phyloP scores from a whole-genome alignment of 2,329 filamentous ascomycete genomes.

The Mycosphaerella sp. region DNA sequence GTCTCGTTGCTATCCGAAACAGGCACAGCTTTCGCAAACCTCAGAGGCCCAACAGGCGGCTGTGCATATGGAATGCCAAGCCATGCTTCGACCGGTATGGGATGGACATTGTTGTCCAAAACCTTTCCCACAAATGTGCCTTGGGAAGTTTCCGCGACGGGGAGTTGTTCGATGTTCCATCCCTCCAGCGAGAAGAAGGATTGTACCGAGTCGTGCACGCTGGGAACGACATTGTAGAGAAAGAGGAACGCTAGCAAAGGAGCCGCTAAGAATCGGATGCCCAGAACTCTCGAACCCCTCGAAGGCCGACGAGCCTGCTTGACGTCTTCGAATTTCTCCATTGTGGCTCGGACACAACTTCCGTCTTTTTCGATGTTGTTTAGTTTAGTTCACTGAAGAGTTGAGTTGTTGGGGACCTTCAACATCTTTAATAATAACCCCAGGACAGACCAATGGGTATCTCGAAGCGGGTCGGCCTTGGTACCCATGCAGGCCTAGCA shows the following conservation, averaged over 20 bases:
- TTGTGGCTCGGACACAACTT: neutral
- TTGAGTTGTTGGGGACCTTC: neutral
- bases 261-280: slow-evolving; percentile 13
- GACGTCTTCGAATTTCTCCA: slow-evolving; percentile 8
- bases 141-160: slow-evolving; percentile 17
- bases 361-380: too few relatives aligned
- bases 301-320: neutral
- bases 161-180: slow-evolving; percentile 17
- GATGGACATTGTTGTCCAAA: slow-evolving; percentile 20
- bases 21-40: slow-evolving; percentile 49
- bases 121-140: slow-evolving; percentile 23
- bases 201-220: slow-evolving; percentile 18
- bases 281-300: neutral
- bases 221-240: slow-evolving; percentile 20
- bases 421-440: too few relatives aligned
- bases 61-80: slow-evolving; percentile 39
- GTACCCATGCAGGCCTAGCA: neutral
- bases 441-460: neutral
- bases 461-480: neutral
- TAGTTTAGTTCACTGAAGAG: too few relatives aligned
- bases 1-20: slow-evolving; percentile 34
- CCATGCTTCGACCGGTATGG: slow-evolving; percentile 30
- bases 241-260: slow-evolving; percentile 19
- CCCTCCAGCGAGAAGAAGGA: slow-evolving; percentile 17
- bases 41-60: slow-evolving; percentile 46